phyloP scores from a whole-genome alignment of 2,329 filamentous ascomycete genomes.

The Juglanconis sp. region DNA sequence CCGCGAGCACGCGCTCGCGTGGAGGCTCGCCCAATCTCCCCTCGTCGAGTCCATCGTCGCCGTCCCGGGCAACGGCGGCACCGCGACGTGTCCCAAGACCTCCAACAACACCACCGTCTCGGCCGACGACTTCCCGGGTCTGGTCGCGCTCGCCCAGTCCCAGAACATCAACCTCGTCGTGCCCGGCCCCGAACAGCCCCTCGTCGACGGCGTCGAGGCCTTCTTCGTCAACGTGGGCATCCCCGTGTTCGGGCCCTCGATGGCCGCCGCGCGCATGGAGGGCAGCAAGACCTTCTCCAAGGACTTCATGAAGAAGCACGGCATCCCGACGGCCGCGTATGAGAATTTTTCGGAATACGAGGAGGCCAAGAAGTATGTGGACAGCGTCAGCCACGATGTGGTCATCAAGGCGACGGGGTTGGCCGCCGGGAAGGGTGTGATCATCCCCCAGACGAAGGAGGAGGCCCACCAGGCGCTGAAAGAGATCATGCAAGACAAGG shows the following conservation, averaged over 20 bases:
- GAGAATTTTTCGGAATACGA: slow-evolving; percentile 81
- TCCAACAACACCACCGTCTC: slow-evolving; percentile 68
- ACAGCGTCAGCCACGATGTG: slow-evolving; percentile 66
- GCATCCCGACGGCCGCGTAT: slow-evolving; percentile 88
- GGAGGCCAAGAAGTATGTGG: slow-evolving; percentile 70
- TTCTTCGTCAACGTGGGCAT: slow-evolving; percentile 75
- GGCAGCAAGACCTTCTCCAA: slow-evolving; percentile 97
- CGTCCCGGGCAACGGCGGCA: slow-evolving; percentile 84
- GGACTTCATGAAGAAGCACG: slow-evolving; percentile 91
- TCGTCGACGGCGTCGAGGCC: slow-evolving; percentile 85
- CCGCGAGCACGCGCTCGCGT: slow-evolving; percentile 89
- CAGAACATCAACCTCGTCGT: slow-evolving; percentile 78
- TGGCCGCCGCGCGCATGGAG: slow-evolving; percentile 83
- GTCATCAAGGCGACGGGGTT: slow-evolving; percentile 94
- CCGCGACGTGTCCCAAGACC: slow-evolving; percentile 66
- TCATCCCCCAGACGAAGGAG: slow-evolving; percentile 76
- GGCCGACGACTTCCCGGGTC: slow-evolving; percentile 71
- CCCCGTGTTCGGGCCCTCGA: slow-evolving; percentile 79
- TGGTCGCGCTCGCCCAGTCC: slow-evolving; percentile 72
- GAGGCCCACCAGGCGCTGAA: slow-evolving; percentile 80
- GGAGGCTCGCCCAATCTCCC: slow-evolving; percentile 84
- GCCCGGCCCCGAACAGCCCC: slow-evolving; percentile 87
- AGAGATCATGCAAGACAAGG: slow-evolving; percentile 84
- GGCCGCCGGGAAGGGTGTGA: slow-evolving; percentile 92
- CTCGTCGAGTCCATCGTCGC: slow-evolving; percentile 71